Base-by-base conservation (phyloP, 257 asterid species). In the Solanum appendiculatum region DNA sequence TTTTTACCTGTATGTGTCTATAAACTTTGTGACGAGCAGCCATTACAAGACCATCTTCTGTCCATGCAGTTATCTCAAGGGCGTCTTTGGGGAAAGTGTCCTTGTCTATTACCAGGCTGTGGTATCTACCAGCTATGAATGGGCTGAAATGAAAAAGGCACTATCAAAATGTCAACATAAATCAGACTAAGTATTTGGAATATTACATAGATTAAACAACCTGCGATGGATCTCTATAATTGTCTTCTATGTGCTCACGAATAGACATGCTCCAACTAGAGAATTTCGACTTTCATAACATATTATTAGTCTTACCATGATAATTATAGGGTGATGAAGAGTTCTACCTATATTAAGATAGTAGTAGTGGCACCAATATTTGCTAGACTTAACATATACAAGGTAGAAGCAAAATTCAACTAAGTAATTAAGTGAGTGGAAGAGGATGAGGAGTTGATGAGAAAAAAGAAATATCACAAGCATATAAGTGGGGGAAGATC, bases 41-140 rank as follows among this genome's bases (percentile, higher is more conserved):
- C 99, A 97, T 97, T 40, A 97, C 75, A 64, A 94, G 88, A 33
- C 98, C 99, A 72, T 97, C 98, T 89, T 94, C 99, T 1, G 99
- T 97, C 98, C 98, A 94, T 8, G 98, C 99, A 31, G 98, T 97
- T 72, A 95, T 89, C 92, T 97, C 99, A 15, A 97, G 96, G 63
- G 77, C 91, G 73, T 94, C 96, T 66, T 89, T 88, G 2, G 99
- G 99, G 90, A 94, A 97, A 25, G 91, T 94, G 74, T 93, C 98
- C 92, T 91, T 92, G 81, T 95, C 98, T 87, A 95, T 97, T 78
- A 97, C 99, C 80, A 97, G 99, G 89, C 99, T 97, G 86, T 97
- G 99, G 90, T 95, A 97, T 89, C 99, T 92, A 90, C 96, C 98
- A 39, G 98, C 99, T 51, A 94, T 97, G 86, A 97, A 95, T 34